phyloP scores from a whole-genome alignment of 1,284 basidiomycete species.

The Melampsora abietis-canadensis region DNA sequence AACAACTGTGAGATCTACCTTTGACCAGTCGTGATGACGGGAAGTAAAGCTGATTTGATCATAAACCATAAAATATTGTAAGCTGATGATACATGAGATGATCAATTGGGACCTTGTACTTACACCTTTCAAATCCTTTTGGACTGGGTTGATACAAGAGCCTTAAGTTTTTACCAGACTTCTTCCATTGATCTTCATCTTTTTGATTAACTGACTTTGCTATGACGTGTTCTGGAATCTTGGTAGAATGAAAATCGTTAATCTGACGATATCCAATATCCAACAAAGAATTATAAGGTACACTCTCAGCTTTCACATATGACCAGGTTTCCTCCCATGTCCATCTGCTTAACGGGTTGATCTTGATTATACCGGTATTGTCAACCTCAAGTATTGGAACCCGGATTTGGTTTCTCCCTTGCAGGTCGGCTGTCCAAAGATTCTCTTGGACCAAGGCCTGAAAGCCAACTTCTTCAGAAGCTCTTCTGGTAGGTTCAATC shows the following conservation, averaged over 20 bases:
- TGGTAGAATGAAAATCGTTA: conserved; percentile 95
- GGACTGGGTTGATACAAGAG: too few relatives aligned
- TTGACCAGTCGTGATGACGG: too few relatives aligned
- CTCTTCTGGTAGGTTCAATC: conserved; percentile 85
- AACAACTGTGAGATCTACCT: too few relatives aligned
- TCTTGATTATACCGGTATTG: conserved; percentile 83
- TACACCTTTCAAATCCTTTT: too few relatives aligned
- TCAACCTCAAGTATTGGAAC: conserved; percentile 88
- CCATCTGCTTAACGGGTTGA: conserved; percentile 93
- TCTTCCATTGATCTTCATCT: too few relatives aligned
- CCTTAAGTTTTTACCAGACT: too few relatives aligned
- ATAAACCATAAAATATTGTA: too few relatives aligned
- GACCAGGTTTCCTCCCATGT: conserved; percentile 78
- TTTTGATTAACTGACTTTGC: too few relatives aligned
- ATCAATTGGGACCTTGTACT: too few relatives aligned
- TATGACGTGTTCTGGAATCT: too few relatives aligned
- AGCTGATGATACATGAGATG: too few relatives aligned
- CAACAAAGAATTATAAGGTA: conserved; percentile 84
- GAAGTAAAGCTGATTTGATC: too few relatives aligned
- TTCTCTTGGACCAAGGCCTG: conserved; percentile 67
- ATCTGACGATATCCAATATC: conserved; percentile 89
- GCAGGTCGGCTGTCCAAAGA: conserved; percentile 74
- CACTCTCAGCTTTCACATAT: conserved; percentile 77
- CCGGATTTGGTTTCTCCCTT: conserved; percentile 79
- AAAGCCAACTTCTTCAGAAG: conserved; percentile 77